These are phyloP conservation scores for Arabidopsis arenosa DNA, from an alignment of 345 rosid genomes.

Conservation along the genomic window DNA sequence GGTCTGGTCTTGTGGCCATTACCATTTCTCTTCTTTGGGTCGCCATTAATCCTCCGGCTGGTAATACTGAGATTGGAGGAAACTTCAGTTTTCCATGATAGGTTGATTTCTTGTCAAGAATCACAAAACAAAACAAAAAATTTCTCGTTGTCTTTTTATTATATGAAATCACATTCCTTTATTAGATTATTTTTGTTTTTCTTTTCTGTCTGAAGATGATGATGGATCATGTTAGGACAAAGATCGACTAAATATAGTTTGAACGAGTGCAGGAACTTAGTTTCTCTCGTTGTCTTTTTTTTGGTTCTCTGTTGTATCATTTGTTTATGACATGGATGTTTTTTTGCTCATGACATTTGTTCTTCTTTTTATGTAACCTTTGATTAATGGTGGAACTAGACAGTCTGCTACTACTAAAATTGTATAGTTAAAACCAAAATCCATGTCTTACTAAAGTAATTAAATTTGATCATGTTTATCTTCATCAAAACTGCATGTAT, in stretches of 20 bases:
- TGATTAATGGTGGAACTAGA: not conserved
- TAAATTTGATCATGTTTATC: too few relatives aligned
- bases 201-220: constrained; percentile 24
- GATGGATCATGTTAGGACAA: constrained; percentile 29
- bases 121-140: not conserved
- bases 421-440: not conserved
- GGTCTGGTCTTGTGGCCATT: constrained; percentile 96
- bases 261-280: constrained; percentile 16
- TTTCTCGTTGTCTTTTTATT: not conserved
- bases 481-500: too few relatives aligned
- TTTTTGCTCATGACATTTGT: constrained; percentile 29
- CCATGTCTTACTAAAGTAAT: not conserved
- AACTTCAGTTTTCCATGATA: constrained; percentile 88
- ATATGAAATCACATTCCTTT: constrained; percentile 31
- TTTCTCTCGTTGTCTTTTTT: constrained; percentile 17
- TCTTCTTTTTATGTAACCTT: not conserved
- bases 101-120: constrained; percentile 27
- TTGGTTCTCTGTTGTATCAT: constrained; percentile 20
- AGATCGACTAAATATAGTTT: constrained; percentile 31
- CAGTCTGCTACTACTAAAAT: not conserved
- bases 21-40: constrained; percentile 98
- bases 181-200: constrained; percentile 27
- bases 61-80: constrained; percentile 77
- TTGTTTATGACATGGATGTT: not conserved
- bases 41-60: constrained; percentile 88